phyloP scores from a whole-genome alignment of 345 rosid species.

The Citrus maxima region DNA sequence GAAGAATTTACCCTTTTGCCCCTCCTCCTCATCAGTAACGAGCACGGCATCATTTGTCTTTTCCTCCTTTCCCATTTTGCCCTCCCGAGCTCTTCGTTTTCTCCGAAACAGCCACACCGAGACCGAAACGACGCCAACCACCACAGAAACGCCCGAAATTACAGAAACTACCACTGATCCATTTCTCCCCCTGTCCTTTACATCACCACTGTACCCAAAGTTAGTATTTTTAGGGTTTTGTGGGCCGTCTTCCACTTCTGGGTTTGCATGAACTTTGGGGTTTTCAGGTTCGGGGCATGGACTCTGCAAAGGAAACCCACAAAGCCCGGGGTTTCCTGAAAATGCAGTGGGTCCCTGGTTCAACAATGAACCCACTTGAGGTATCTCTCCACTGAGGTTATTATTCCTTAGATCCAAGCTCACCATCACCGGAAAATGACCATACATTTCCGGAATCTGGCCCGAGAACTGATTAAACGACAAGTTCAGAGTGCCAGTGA shows the following conservation, averaged over 20 bases:
- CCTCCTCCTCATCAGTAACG: slow-evolving; percentile 27
- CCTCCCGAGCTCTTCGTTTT: slow-evolving; percentile 30
- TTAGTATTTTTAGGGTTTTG: slow-evolving; percentile 31
- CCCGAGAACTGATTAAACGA: slow-evolving; percentile 72
- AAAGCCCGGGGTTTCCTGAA: slow-evolving; percentile 69
- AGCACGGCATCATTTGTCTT: neutral
- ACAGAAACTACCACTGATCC: slow-evolving; percentile 54
- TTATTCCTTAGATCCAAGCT: slow-evolving; percentile 85
- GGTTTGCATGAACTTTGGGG: slow-evolving; percentile 34
- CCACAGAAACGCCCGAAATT: slow-evolving; percentile 58
- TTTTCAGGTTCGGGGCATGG: slow-evolving; percentile 55
- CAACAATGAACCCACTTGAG: slow-evolving; percentile 72
- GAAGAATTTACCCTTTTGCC: slow-evolving; percentile 60
- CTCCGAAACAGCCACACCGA: slow-evolving; percentile 61
- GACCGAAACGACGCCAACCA: slow-evolving; percentile 55
- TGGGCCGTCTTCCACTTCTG: slow-evolving; percentile 40
- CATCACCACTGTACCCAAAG: slow-evolving; percentile 19
- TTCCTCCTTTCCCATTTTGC: slow-evolving; percentile 34
- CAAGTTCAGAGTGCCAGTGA: slow-evolving; percentile 71
- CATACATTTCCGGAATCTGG: slow-evolving; percentile 67
- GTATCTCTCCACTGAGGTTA: slow-evolving; percentile 81
- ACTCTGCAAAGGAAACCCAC: slow-evolving; percentile 80
- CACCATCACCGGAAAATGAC: slow-evolving; percentile 62
- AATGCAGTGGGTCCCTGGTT: slow-evolving; percentile 99
- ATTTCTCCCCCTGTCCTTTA: slow-evolving; percentile 11